Evolutionary conservation across 2,329 filamentous ascomycete species (phyloP).

Genomic region (Plectosphaerella sp.): DNA sequence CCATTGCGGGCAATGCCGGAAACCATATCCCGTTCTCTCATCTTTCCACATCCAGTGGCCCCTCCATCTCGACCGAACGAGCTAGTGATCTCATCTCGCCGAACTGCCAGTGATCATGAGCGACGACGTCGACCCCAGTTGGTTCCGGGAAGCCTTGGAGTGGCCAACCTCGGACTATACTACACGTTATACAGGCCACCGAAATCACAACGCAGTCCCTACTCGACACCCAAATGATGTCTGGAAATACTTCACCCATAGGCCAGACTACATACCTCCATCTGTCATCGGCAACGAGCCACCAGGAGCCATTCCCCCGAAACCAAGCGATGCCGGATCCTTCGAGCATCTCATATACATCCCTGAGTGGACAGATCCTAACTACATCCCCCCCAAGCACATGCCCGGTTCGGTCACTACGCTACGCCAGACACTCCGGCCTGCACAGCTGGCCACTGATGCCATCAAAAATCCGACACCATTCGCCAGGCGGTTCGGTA

Average conservation of each 20-base stretch:
- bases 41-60: too few species aligned
- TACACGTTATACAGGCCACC: too few species aligned
- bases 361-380: constrained; percentile 20
- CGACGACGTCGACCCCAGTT: too few species aligned
- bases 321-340: background rate
- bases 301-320: constrained; percentile 1
- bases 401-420: background rate
- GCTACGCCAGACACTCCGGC: background rate
- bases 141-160: too few species aligned
- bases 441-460: constrained; percentile 14
- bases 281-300: background rate
- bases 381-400: constrained; percentile 15
- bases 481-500: constrained; percentile 21
- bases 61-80: too few species aligned
- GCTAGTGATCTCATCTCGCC: too few species aligned
- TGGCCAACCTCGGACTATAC: too few species aligned
- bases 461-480: constrained; percentile 16
- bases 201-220: background rate
- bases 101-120: too few species aligned
- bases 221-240: background rate
- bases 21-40: too few species aligned
- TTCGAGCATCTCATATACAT: constrained; percentile 11
- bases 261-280: background rate
- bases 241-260: constrained; percentile 2
- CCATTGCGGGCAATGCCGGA: too few species aligned